Percentiles rank a stretch among this genome's conserved stretches.
Conservation (phyloP, 208 protist species). For the Wallacemonas rigidus region DNA sequence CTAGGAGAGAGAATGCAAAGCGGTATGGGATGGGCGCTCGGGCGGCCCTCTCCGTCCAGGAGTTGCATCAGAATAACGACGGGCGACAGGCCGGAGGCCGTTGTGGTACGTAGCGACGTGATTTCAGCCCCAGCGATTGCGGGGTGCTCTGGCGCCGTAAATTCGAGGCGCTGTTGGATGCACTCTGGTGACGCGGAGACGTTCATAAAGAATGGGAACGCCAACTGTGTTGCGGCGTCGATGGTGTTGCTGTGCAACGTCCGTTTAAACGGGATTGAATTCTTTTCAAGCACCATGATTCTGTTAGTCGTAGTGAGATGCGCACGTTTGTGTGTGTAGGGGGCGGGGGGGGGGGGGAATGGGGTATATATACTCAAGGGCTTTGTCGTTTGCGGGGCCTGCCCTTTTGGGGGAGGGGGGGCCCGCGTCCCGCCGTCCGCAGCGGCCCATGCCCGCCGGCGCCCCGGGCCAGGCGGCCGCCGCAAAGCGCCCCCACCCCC, state of each 20-base stretch:
- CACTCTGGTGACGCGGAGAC: slow-evolving; percentile 11
- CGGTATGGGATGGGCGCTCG: slow-evolving; percentile 38
- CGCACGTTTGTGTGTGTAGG: neutral
- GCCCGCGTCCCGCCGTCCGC: too few relatives aligned
- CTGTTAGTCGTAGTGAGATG: too few relatives aligned
- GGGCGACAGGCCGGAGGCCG: neutral
- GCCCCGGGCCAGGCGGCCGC: too few relatives aligned
- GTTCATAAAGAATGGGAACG: slow-evolving; percentile 21
- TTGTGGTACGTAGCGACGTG: slow-evolving; percentile 21
- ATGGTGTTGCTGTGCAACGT: slow-evolving; percentile 24
- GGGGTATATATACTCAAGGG: too few relatives aligned
- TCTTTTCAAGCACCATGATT: slow-evolving; percentile 26
- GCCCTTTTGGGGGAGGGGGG: too few relatives aligned
- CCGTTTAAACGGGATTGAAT: slow-evolving; percentile 31
- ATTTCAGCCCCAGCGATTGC: slow-evolving; percentile 24
- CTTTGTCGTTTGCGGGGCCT: too few relatives aligned
- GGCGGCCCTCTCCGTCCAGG: slow-evolving; percentile 35
- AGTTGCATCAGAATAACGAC: slow-evolving; percentile 33
- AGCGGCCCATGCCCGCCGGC: too few relatives aligned
- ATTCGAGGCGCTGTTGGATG: slow-evolving; percentile 31
- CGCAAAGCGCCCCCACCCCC: too few relatives aligned
- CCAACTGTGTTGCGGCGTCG: slow-evolving; percentile 2
- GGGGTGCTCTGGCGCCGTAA: slow-evolving; percentile 21
- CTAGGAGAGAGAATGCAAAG: slow-evolving; percentile 10
- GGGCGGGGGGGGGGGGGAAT: slow-evolving; percentile 4